Evolutionary conservation across 2,329 filamentous ascomycete genomes (phyloP), one percentile per base, ranked within the genome.

Genomic region (Cercospora beticola): DNA sequence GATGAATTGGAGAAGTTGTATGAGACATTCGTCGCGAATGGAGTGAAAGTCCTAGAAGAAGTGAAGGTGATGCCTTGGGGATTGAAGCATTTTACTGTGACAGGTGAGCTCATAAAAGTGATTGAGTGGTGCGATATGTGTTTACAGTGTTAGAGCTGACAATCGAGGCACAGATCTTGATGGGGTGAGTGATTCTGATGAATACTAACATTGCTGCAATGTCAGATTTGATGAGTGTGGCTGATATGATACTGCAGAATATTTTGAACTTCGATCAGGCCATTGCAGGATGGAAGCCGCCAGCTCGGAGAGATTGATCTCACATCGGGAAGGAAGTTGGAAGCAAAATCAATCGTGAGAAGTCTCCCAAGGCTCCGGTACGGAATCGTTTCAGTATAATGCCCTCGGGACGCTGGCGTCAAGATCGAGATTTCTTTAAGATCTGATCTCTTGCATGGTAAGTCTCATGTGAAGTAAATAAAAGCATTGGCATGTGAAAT

Each of bases 11-110:
- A 69, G 52, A 59, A 61, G 21, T 46, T 69, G 4, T 54, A 54
- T 10, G 59, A 64, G 28, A 52, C 26, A 36, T 66, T 60, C 18
- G 26, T 40, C 4, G 30, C 18, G 31, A 60, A 58, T 52, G 67
- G 64, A 3, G 67, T 64, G 16, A 69, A 69, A 28, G 60, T 69
- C 1, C n/a, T 69, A 31, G 40, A 52, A 4, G 43, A 59, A 33
- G 60, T 69, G 23, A 54, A 59, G 10, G 23, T 30, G 7, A 66
- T 58, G 59, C 63, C 67, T 31, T 69, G 67, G 67, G 67, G 67
- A 5, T 52, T 69, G 64, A 69, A 69, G 54, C 46, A 66, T 33
- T 69, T 69, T 23, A 43, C 40, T 16, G 67, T 69, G 3, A 66
- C 60, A 16, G 67, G 67, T 66, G n/a, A 36, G 67, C 12, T 52